phyloP scores from a whole-genome alignment of 148 eudicot species.

The Cornus florida region DNA sequence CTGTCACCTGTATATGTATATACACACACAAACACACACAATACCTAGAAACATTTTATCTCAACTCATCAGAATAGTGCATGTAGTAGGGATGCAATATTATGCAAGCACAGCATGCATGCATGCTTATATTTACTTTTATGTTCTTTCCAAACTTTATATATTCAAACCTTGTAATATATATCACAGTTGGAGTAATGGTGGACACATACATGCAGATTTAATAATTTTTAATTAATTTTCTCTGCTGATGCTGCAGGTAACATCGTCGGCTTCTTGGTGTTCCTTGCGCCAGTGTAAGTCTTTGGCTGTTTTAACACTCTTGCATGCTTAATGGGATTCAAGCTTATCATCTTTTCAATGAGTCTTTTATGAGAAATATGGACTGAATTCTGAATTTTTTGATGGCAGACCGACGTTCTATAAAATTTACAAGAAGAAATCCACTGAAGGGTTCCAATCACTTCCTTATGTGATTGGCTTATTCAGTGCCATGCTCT shows the following conservation, averaged over 20 bases:
- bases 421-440: constrained; percentile 68
- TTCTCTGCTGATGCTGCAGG: constrained; percentile 38
- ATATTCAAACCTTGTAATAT: too few species aligned
- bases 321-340: not conserved
- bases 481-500: constrained; percentile 77
- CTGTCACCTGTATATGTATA: not conserved
- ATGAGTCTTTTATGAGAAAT: too few species aligned
- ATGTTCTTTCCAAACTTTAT: too few species aligned
- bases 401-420: constrained; percentile 69
- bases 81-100: not conserved
- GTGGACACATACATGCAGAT: too few species aligned
- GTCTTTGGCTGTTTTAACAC: constrained; percentile 16
- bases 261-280: constrained; percentile 81
- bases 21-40: not conserved
- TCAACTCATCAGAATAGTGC: not conserved
- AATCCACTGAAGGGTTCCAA: constrained; percentile 80
- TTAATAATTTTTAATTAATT: not conserved
- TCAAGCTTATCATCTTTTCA: not conserved
- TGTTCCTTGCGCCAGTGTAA: constrained; percentile 88
- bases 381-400: not conserved
- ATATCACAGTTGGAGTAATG: too few species aligned
- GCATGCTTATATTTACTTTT: not conserved
- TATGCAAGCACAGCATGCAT: not conserved
- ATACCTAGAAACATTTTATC: too few species aligned
- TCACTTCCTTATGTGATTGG: constrained; percentile 75